A percentile compares a stretch with the other conserved stretches of the same genome.
Evolutionary conservation across 2,329 filamentous ascomycete genomes (phyloP).

Genomic region (Fusarium sacchari): DNA sequence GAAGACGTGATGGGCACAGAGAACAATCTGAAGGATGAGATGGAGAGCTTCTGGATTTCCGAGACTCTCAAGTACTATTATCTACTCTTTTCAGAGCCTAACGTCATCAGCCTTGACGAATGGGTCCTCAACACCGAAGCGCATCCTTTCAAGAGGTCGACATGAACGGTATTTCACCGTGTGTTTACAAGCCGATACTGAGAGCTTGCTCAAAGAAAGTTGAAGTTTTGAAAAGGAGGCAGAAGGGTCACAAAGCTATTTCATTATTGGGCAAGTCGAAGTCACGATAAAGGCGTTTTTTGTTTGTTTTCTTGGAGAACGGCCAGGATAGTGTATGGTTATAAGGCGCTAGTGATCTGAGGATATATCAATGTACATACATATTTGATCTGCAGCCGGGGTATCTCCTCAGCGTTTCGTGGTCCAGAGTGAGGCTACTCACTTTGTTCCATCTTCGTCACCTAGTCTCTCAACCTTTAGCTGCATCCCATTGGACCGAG

Average conservation of each 20-base stretch:
- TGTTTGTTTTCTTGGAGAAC: conserved; percentile 26
- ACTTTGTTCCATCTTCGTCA: background rate
- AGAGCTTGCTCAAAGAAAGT: background rate
- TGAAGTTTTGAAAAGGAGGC: background rate
- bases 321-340: conserved; percentile 22
- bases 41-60: conserved; percentile 92
- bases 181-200: background rate
- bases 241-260: conserved; percentile 1
- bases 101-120: conserved; percentile 73
- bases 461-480: background rate
- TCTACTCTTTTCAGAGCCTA: conserved; percentile 76
- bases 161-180: conserved; percentile 8
- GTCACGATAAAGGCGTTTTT: conserved; percentile 24
- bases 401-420: background rate
- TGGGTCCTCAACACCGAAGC: conserved; percentile 75
- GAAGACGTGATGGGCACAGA: conserved; percentile 64
- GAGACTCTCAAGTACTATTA: conserved; percentile 96
- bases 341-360: conserved; percentile 4
- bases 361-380: conserved; percentile 27
- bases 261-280: conserved; percentile 8
- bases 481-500: conserved; percentile 31
- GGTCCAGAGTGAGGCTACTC: background rate
- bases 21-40: conserved; percentile 64
- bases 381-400: conserved; percentile 8
- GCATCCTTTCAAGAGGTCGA: conserved; percentile 64